Evolutionary conservation across 306 rosid genomes (phyloP), one percentile per base, ranked within the genome.

Genomic region (Carpinus viminea): DNA sequence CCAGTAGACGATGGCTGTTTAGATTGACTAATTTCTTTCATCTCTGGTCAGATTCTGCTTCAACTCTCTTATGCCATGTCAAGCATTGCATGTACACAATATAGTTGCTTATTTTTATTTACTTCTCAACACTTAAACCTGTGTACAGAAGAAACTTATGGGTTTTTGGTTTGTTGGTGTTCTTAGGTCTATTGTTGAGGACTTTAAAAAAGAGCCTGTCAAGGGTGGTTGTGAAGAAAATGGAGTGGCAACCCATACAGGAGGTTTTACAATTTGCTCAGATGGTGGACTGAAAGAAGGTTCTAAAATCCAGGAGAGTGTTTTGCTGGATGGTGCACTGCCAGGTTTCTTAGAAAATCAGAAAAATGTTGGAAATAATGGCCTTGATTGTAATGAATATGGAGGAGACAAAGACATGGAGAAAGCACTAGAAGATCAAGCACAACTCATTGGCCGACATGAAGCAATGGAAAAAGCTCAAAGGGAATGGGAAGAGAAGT

Each of bases 401-500:
- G 88, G 79, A 83, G 77, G 69, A 80, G 93, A 77, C 16, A 81
- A 72, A 79, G 90, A 85, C 85, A 92, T 92, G 96, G 90, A 90
- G 76, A 85, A 88, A 82, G 93, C 98, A 72, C 87, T 95, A 74
- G 84, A 92, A 81, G 88, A 84, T 74, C 98, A 85, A 71, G 93
- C 90, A 36, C 89, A 87, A 80, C 98, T 91, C 65, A 87, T 95
- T 82, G 95, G 86, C 61, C 89, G 47, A 73, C 88, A 90, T 85
- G 96, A 90, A 89, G 96, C 90, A 81, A 88, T 95, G 98, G 98
- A 92, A 74, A 87, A 90, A 82, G 95, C 91, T 83, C 98, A 95
- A 84, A 88, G 92, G 72, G 92, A 91, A 66, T 92, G 98, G 98
- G 98, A 95, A 85, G 97, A 95, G 87, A 95, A 90, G 86, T 92